A percentile compares a stretch with the other conserved stretches of the same genome.
Evolutionary conservation across 2,329 filamentous ascomycete genomes (phyloP).

Genomic region (Truncatella angustata): DNA sequence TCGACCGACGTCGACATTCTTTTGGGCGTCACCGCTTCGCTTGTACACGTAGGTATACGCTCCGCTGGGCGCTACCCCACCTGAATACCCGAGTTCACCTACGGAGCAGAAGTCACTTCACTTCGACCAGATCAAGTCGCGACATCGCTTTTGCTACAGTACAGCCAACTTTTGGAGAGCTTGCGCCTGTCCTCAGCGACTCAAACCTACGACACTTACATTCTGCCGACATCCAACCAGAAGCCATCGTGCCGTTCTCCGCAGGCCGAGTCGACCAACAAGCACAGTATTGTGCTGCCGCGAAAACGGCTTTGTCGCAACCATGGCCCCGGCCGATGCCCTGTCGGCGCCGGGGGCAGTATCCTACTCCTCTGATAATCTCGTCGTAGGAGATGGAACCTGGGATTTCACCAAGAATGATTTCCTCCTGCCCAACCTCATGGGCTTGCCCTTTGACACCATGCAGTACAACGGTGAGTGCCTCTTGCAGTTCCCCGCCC

Average conservation of each 20-base stretch:
- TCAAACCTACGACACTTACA: not conserved
- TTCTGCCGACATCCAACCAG: not conserved
- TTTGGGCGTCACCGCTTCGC: not conserved
- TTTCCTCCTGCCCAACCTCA: slow-evolving; percentile 75
- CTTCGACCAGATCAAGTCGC: not conserved
- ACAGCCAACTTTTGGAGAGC: too few relatives aligned
- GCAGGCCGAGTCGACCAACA: too few relatives aligned
- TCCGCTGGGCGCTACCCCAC: too few relatives aligned
- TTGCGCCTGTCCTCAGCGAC: too few relatives aligned
- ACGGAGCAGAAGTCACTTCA: too few relatives aligned
- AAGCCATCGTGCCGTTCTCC: not conserved
- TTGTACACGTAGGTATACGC: not conserved
- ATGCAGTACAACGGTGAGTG: slow-evolving; percentile 78
- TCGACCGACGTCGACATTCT: not conserved
- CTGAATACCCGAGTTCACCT: too few relatives aligned
- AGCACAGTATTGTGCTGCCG: not conserved
- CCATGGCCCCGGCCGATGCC: slow-evolving; percentile 59
- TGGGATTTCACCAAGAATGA: slow-evolving; percentile 77
- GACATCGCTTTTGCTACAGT: not conserved
- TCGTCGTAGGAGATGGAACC: slow-evolving; percentile 78
- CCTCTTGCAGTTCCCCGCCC: not conserved
- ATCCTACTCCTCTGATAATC: slow-evolving; percentile 70
- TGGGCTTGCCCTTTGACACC: slow-evolving; percentile 75
- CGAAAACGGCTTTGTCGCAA: slow-evolving; percentile 37
- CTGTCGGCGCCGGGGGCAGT: slow-evolving; percentile 70